A percentile compares a stretch with the other conserved stretches of the same genome.
These are phyloP conservation scores for Flaveria floridana DNA, from an alignment of 140 eudicot genomes.

Conservation along the genomic window DNA sequence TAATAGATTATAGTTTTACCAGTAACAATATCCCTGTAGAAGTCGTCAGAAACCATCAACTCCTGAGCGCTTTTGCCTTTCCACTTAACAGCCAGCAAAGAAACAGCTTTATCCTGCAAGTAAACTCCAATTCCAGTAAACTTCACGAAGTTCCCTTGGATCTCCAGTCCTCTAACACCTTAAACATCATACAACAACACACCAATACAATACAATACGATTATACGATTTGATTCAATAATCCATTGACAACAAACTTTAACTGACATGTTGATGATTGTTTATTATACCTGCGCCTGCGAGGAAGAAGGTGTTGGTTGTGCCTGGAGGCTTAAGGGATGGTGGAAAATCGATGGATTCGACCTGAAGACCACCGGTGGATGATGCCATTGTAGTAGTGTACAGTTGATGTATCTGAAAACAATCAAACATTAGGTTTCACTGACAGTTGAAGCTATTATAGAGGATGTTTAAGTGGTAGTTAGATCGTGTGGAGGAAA, in stretches of 20 bases:
- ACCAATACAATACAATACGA: too few species aligned
- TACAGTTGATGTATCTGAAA: neutral
- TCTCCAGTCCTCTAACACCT: conserved; percentile 84
- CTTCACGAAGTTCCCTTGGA: conserved; percentile 66
- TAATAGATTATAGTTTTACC: conserved; percentile 38
- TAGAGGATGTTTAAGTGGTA: conserved; percentile 17
- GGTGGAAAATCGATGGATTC: conserved; percentile 57
- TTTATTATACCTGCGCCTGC: conserved; percentile 71
- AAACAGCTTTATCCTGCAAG: conserved; percentile 60
- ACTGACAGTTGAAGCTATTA: neutral
- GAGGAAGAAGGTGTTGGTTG: conserved; percentile 56
- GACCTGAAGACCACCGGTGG: conserved; percentile 44
- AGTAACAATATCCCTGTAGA: conserved; percentile 62
- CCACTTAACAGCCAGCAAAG: conserved; percentile 73
- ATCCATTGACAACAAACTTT: neutral
- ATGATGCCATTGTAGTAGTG: conserved; percentile 21
- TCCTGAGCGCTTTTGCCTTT: conserved; percentile 72
- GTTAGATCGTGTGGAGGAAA: conserved; percentile 15
- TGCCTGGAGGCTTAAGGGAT: conserved; percentile 60
- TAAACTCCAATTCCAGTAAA: conserved; percentile 83
- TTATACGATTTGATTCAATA: neutral
- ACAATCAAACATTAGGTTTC: neutral
- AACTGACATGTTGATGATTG: neutral
- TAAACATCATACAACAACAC: neutral
- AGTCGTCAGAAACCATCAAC: conserved; percentile 56